Evolutionary conservation across 1,284 basidiomycete species (phyloP), one percentile per base, ranked within the genome.

Genomic region (Prillingera fragicola): DNA sequence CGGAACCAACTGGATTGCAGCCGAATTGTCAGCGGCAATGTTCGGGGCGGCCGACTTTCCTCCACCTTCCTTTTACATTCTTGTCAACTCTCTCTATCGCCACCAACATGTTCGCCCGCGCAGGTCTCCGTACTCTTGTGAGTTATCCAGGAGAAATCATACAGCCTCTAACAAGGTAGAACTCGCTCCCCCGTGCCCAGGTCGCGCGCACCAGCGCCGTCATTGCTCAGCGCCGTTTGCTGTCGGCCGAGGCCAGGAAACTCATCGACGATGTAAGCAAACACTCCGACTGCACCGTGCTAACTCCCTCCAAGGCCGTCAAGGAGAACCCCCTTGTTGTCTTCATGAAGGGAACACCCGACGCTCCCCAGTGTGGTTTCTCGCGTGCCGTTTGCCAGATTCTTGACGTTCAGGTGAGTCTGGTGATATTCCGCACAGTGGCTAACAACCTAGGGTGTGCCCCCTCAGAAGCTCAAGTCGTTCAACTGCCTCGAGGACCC

Each of bases 311-410:
- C 7, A 57, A 80, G 64, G 85, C 85, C 8, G 80, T 91, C 27
- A 73, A 78, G 9, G 69, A 76, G 2, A 80, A 80, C 50, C 87
- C 87, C 0, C 76, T 94, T 5, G 90, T 95, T 14, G 74, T 95
- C 10, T 95, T 95, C 75, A 94, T 95, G 89, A 95, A 95, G 72
- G 89, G 84, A 26, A 82, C 80, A 0, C 83, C 83, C 2, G 75
- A 80, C n/a, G 56, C 72, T 33, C 84, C 83, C 10, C 80, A 82
- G 64, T 85, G 83, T 62, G 84, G 95, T 17, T 98, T 97, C 78
- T 94, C 89, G 18, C 78, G 94, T 37, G 94, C 92, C 1, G 90
- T 87, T 1, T 78, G 88, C 35, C 92, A 97, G 70, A 82, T 96
- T 43, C 77, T 97, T 45, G 86, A 89, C 50, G 77, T 96, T 26